phyloP scores from a whole-genome alignment of 208 protist species.

The Trypanosoma platydactyli region DNA sequence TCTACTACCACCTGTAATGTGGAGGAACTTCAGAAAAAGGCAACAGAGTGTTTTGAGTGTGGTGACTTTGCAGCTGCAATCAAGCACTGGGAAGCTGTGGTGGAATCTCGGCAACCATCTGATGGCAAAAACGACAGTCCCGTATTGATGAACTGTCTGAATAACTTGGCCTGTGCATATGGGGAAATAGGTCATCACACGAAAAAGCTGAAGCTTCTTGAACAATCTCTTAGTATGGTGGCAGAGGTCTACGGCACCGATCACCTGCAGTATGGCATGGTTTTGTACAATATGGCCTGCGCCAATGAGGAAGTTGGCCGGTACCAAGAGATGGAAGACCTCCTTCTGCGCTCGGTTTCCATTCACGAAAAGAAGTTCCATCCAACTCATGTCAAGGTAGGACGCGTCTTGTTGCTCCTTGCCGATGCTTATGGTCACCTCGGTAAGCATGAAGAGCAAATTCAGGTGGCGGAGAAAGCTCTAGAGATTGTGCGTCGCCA shows the following conservation, averaged over 20 bases:
- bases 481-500: conserved; percentile 75
- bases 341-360: conserved; percentile 58
- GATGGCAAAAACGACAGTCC: conserved; percentile 50
- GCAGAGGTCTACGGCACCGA: conserved; percentile 57
- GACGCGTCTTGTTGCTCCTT: conserved; percentile 74
- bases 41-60: conserved; percentile 41
- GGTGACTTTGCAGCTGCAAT: conserved; percentile 74
- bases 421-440: conserved; percentile 69
- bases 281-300: conserved; percentile 83
- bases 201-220: conserved; percentile 76
- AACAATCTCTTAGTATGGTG: conserved; percentile 63
- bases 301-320: conserved; percentile 76
- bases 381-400: conserved; percentile 72
- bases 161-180: conserved; percentile 89
- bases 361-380: conserved; percentile 76
- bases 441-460: conserved; percentile 56
- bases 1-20: not conserved
- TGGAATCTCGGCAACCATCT: conserved; percentile 30
- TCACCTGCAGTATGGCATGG: conserved; percentile 88
- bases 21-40: conserved; percentile 61
- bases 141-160: conserved; percentile 78
- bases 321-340: conserved; percentile 71
- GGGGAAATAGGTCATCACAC: conserved; percentile 73
- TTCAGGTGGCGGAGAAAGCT: conserved; percentile 59
- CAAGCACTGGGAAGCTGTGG: conserved; percentile 63